Base-by-base conservation (phyloP, 1,284 basidiomycete species). In the Cutaneotrichosporon dermatis region DNA sequence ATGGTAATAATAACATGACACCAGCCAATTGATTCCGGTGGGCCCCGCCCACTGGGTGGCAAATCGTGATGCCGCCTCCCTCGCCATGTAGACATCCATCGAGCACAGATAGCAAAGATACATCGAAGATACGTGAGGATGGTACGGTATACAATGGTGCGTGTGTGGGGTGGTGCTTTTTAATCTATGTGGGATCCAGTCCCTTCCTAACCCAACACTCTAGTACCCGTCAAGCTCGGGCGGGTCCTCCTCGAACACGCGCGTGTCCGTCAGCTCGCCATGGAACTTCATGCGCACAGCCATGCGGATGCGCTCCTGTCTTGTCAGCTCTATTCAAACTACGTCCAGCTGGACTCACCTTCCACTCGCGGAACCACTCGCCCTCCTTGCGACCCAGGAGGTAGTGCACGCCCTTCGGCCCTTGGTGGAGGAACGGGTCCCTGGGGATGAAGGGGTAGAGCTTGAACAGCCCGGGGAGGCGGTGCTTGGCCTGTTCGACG, bases 311-410 rank as follows among this genome's bases (percentile, higher is more conserved):
- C 83, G 81, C 41, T 80, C 80, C 66, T 25, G 25, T 2, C 3
- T 25, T 25, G 25, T 25, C 25, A 25, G 25, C 25, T 25, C 25
- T 25, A 3, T 25, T 25, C 25, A 25, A 25, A 25, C 25, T 2
- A 2, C 25, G 3, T 25, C 25, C 25, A 25, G 25, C 25, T 25
- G 25, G 2, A 25, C 25, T 25, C 25, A 25, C 25, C 25, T 60
- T 86, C 88, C 89, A 90, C 54, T 80, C 80, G 69, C 82, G 82
- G 74, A 89, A 88, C 88, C 88, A 91, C 64, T 86, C 83, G 5
- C 85, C 86, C 74, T 90, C 89, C 60, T 81, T 81, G 58, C 84
- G 67, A 1, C 89, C 89, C 2, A 76, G 62, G 1, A 76, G 65
- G 56, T 79, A 75, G 64, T 77, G 76, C 10, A 78, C 66, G 4